Evolutionary conservation across 495 filamentous ascomycete genomes (phyloP).

Genomic region (Cercophora scortea): DNA sequence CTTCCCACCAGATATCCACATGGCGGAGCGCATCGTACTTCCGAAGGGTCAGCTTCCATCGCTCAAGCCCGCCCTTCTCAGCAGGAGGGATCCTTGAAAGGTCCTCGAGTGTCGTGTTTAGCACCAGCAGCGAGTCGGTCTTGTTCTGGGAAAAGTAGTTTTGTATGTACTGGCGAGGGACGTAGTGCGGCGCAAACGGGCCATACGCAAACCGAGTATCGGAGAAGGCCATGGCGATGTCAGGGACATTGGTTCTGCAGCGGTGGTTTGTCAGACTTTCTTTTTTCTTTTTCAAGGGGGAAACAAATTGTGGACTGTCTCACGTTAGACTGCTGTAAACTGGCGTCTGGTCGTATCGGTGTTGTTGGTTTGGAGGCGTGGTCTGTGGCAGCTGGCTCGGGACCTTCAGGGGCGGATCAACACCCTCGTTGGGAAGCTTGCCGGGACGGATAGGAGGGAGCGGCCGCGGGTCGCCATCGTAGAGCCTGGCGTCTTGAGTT

Average conservation of each 20-base stretch:
- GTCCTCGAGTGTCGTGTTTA: constrained; percentile 44
- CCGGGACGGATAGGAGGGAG: constrained; percentile 27
- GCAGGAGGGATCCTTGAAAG: constrained; percentile 21
- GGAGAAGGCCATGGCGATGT: constrained; percentile 44
- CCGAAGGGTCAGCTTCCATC: constrained; percentile 39
- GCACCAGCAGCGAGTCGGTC: constrained; percentile 27
- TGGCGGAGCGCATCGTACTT: constrained; percentile 28
- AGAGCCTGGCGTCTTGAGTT: constrained; percentile 29
- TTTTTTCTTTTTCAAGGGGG: not conserved
- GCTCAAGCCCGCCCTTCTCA: constrained; percentile 6
- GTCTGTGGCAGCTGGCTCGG: constrained; percentile 30
- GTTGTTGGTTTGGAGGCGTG: constrained; percentile 29
- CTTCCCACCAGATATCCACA: constrained; percentile 42
- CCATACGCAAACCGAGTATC: constrained; percentile 41
- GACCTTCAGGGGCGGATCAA: constrained; percentile 34
- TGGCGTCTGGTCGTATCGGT: constrained; percentile 36
- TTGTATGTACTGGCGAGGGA: constrained; percentile 41
- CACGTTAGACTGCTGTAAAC: constrained; percentile 41
- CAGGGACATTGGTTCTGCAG: constrained; percentile 40
- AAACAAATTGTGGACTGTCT: constrained; percentile 1
- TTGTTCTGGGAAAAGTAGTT: constrained; percentile 38
- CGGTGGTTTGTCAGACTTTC: not conserved
- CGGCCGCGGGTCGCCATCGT: constrained; percentile 29
- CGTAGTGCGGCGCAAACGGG: constrained; percentile 41
- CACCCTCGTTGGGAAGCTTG: constrained; percentile 23